phyloP scores from a whole-genome alignment of 2,329 filamentous ascomycete genomes.

The Monosporascus sp. region DNA sequence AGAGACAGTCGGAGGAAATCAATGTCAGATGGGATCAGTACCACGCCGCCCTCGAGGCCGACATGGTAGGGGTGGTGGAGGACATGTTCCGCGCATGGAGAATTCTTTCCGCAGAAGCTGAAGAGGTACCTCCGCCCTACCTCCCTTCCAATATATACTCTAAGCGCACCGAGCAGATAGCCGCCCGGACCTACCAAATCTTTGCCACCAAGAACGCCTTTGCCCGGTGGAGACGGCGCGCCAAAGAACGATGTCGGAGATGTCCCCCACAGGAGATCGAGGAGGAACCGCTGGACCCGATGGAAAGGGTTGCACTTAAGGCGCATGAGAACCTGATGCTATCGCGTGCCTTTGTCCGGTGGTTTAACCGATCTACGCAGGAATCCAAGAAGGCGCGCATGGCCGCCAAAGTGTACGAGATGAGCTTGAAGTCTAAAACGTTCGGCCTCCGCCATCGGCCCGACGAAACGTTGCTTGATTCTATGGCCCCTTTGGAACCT shows the following conservation, averaged over 20 bases:
- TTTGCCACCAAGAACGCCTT: slow-evolving; percentile 17
- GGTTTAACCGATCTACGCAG: slow-evolving; percentile 25
- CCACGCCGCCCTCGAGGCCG: slow-evolving; percentile 17
- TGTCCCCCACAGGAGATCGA: slow-evolving; percentile 7
- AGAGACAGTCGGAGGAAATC: slow-evolving; percentile 17
- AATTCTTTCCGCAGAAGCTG: slow-evolving; percentile 15
- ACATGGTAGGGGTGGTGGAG: slow-evolving; percentile 15
- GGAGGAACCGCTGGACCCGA: slow-evolving; percentile 13
- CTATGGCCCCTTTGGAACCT: neutral
- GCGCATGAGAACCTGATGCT: slow-evolving; percentile 22
- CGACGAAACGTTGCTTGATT: neutral
- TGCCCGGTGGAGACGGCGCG: slow-evolving; percentile 17
- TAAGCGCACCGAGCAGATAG: slow-evolving; percentile 23
- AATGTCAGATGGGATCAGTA: slow-evolving; percentile 16
- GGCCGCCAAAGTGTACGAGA: slow-evolving; percentile 22
- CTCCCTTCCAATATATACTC: slow-evolving; percentile 23
- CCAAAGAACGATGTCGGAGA: slow-evolving; percentile 12
- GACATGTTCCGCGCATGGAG: slow-evolving; percentile 21
- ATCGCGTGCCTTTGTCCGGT: slow-evolving; percentile 23
- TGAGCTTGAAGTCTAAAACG: slow-evolving; percentile 23
- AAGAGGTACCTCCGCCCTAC: slow-evolving; percentile 11
- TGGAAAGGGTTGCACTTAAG: slow-evolving; percentile 22
- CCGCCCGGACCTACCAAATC: slow-evolving; percentile 22
- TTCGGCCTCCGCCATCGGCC: slow-evolving; percentile 14
- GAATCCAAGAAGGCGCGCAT: slow-evolving; percentile 21